These are phyloP conservation scores for Candida albicans DNA, from an alignment of 1,139 yeast genomes.

Conservation along the genomic window DNA sequence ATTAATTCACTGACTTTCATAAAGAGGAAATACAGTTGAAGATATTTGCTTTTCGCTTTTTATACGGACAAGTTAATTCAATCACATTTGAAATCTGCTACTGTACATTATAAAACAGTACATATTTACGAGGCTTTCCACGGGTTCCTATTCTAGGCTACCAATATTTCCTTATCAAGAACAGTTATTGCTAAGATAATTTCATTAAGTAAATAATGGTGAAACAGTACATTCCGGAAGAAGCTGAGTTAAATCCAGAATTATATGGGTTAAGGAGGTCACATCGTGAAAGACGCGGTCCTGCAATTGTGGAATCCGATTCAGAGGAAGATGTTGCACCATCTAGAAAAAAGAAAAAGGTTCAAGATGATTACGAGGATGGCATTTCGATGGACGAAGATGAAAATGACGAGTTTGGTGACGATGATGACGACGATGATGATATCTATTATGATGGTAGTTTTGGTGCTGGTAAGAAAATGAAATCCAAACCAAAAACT, in stretches of 20 bases:
- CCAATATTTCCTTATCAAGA: neutral
- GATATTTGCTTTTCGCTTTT: no score
- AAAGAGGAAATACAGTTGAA: neutral
- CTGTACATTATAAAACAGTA: no score
- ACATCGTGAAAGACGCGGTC: slow-evolving; percentile 60
- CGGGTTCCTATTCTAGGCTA: no score
- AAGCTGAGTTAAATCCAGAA: slow-evolving; percentile 70
- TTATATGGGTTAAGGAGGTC: slow-evolving; percentile 90
- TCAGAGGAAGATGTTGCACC: slow-evolving; percentile 23
- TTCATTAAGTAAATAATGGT: slow-evolving; percentile 9
- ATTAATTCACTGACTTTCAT: neutral
- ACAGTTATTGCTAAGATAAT: neutral
- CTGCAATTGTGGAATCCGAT: slow-evolving; percentile 43
- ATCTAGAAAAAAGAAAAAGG: slow-evolving; percentile 17
- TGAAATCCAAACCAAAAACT: slow-evolving; percentile 22
- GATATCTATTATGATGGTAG: slow-evolving; percentile 35
- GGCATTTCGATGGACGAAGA: slow-evolving; percentile 29
- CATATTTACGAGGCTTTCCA: no score
- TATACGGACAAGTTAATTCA: no score
- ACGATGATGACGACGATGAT: slow-evolving; percentile 24
- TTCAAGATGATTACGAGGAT: slow-evolving; percentile 26
- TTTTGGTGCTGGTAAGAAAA: slow-evolving; percentile 23
- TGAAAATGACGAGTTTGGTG: slow-evolving; percentile 31
- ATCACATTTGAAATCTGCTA: no score
- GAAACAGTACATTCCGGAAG: slow-evolving; percentile 29